Base-by-base conservation (phyloP, 2,329 filamentous ascomycete genomes). In the Fusarium redolens region DNA sequence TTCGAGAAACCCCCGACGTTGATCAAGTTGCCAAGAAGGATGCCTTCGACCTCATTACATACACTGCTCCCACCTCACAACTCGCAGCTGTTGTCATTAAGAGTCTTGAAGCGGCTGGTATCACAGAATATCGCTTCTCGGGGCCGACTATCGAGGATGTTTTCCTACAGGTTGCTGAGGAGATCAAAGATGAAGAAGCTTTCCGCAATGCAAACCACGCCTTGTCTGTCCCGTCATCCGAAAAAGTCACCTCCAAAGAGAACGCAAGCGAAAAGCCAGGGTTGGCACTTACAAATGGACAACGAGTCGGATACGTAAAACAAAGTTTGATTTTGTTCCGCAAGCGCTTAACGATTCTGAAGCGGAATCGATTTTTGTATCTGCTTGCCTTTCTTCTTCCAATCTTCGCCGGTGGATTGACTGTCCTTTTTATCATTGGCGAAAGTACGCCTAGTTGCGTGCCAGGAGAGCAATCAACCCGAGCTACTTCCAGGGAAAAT, bases 61-160 rank as follows among this genome's bases (percentile, higher is more conserved):
- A 95, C 77, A 87, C 90, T 50, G 90, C 95, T 1, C 84, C 90
- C 1, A 88, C 91, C 12, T 96, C 94, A 2, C 83, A 86, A 22
- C 86, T 92, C 50, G 93, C 94, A 1, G 92, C 93, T 1, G 82
- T 87, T 7, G 92, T 96, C 50, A 92, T 97, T 70, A 86, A 88
- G 52, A 81, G 86, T 14, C 85, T 98, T 3, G 92, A 97, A 79
- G 82, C 85, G 2, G 84, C 86, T 3, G 90, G 90, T 0, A 87
- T 97, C 44, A 86, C 86, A 20, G 92, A 97, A 65, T 97, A 97
- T 79, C 91, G 95, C 65, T 93, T 97, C 73, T 93, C 92, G 20
- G 94, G 94, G 0, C 96, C 95, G 1, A 97, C 94, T 0, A 95
- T 98, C 44, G 96, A 98, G 79, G 95, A 97, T 74, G 95, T 97